Evolutionary conservation across 2,329 filamentous ascomycete species (phyloP).

Genomic region (Zalaria obscura): DNA sequence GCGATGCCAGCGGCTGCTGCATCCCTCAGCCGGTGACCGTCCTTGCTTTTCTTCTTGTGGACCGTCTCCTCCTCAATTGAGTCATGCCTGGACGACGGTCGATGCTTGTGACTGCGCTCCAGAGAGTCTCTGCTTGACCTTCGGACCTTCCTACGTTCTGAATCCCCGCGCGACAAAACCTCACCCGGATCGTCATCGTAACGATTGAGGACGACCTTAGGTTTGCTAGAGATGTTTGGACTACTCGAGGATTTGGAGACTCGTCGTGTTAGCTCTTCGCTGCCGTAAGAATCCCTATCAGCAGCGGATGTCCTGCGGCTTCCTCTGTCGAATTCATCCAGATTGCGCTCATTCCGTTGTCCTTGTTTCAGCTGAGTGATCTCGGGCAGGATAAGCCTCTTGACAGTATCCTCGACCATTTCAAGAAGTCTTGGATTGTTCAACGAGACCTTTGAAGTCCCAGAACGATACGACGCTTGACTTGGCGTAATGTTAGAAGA

Average conservation of each 20-base stretch:
- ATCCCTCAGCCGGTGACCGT: slow-evolving; percentile 30
- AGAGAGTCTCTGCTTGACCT: slow-evolving; percentile 37
- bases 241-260: slow-evolving; percentile 48
- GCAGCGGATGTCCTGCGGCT: slow-evolving; percentile 47
- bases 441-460: slow-evolving; percentile 50
- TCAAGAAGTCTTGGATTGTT: slow-evolving; percentile 86
- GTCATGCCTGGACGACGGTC: slow-evolving; percentile 5
- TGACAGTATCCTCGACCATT: slow-evolving; percentile 86
- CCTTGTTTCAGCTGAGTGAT: slow-evolving; percentile 83
- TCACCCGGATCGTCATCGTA: slow-evolving; percentile 45
- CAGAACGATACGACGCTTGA: slow-evolving; percentile 44
- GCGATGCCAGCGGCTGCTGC: slow-evolving; percentile 40
- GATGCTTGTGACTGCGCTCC: slow-evolving; percentile 2
- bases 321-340: slow-evolving; percentile 52
- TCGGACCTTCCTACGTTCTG: slow-evolving; percentile 37
- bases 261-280: slow-evolving; percentile 32
- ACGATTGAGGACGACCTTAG: slow-evolving; percentile 45
- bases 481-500: slow-evolving; percentile 42
- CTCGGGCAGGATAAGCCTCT: slow-evolving; percentile 78
- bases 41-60: slow-evolving; percentile 37
- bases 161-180: slow-evolving; percentile 40
- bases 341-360: slow-evolving; percentile 62
- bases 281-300: slow-evolving; percentile 42
- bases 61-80: slow-evolving; percentile 4
- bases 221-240: slow-evolving; percentile 43